Conservation (phyloP, 805 yeast genomes). For the Yamadazyma kitorensis region DNA sequence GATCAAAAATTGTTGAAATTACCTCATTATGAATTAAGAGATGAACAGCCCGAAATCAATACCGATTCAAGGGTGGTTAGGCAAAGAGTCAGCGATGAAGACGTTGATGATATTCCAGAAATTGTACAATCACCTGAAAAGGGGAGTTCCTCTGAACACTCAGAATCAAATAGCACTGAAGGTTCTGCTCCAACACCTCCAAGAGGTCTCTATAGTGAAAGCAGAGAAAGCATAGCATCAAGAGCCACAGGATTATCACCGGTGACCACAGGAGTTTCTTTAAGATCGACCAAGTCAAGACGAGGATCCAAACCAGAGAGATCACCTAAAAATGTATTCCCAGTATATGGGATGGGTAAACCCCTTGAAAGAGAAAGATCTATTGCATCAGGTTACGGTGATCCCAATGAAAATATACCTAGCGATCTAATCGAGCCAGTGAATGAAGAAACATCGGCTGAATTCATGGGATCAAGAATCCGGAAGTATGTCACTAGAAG, state of each 20-base stretch:
- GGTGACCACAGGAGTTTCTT: conserved; percentile 1
- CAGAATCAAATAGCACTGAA: conserved; percentile 6
- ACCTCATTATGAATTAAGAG: conserved; percentile 68
- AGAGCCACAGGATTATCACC: conserved; percentile 1
- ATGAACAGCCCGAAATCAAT: conserved; percentile 77
- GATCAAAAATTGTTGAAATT: conserved; percentile 61
- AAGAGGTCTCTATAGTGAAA: conserved; percentile 4
- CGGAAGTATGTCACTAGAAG: conserved; percentile 7
- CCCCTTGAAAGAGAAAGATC: conserved; percentile 56
- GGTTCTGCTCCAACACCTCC: conserved; percentile 5
- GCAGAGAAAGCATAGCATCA: not conserved
- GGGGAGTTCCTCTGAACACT: conserved; percentile 4
- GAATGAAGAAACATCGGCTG: conserved; percentile 8
- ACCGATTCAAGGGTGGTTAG: conserved; percentile 78
- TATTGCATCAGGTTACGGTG: conserved; percentile 41
- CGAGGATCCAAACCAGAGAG: conserved; percentile 9
- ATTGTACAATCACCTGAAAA: conserved; percentile 2
- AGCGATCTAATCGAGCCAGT: no score
- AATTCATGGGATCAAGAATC: conserved; percentile 11
- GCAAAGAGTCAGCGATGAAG: conserved; percentile 14
- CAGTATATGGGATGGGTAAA: conserved; percentile 74
- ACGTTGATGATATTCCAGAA: conserved; percentile 12
- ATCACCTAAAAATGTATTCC: conserved; percentile 78
- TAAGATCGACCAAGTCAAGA: conserved; percentile 3
- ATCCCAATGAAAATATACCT: conserved; percentile 9